phyloP scores from a whole-genome alignment of 176 grass and related monocot species.

The Hordeum marinum region DNA sequence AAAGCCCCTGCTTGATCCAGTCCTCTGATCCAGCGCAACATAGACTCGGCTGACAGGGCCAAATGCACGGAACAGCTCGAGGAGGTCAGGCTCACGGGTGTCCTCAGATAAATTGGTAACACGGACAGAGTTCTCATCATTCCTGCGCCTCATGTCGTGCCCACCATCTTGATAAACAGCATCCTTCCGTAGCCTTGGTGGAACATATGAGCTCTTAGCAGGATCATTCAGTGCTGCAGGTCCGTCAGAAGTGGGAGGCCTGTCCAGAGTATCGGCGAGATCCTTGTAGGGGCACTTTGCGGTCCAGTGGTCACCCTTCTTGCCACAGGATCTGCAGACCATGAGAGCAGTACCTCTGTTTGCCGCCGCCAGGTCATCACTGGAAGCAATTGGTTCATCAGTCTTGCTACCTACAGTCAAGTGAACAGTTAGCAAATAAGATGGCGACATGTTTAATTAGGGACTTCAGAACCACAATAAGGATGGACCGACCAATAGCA shows the following conservation, averaged over 20 bases:
- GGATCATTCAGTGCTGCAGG: not conserved
- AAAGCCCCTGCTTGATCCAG: constrained; percentile 61
- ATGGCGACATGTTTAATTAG: not conserved
- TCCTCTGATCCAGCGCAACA: constrained; percentile 70
- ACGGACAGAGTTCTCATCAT: constrained; percentile 81
- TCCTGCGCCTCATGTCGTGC: constrained; percentile 58
- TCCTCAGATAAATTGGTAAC: constrained; percentile 86
- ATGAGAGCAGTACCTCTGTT: constrained; percentile 69
- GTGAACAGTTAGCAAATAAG: not conserved
- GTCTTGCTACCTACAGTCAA: constrained; percentile 54
- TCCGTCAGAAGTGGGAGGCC: constrained; percentile 41
- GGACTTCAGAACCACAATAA: not conserved
- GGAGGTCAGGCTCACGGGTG: constrained; percentile 61
- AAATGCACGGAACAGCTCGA: constrained; percentile 67
- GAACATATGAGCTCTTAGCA: constrained; percentile 61
- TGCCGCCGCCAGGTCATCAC: constrained; percentile 35
- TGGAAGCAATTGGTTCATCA: constrained; percentile 47
- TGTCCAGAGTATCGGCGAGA: constrained; percentile 40
- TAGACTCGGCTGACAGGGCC: constrained; percentile 79
- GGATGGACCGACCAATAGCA: not conserved
- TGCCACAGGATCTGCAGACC: constrained; percentile 74
- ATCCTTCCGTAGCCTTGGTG: constrained; percentile 52
- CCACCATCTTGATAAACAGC: constrained; percentile 31
- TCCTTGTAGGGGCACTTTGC: constrained; percentile 86
- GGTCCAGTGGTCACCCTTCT: constrained; percentile 88